Conservation (phyloP, 2,329 filamentous ascomycete genomes). For the Capronia coronata region DNA sequence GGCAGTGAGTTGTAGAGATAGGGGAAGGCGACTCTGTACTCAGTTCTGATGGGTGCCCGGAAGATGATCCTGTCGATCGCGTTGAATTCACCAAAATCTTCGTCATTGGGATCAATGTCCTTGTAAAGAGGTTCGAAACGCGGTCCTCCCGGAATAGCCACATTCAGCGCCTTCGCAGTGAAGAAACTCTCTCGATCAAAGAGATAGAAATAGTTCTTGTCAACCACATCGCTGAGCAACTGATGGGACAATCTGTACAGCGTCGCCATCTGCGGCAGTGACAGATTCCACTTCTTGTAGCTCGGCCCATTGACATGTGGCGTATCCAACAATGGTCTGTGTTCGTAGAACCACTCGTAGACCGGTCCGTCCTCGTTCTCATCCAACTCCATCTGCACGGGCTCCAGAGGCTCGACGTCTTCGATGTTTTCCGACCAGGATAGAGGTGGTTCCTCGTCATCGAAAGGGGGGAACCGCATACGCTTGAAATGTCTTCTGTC, state of each 20-base stretch:
- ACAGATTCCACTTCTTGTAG: slow-evolving; percentile 93
- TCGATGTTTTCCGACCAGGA: slow-evolving; percentile 99
- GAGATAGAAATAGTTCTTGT: slow-evolving; percentile 96
- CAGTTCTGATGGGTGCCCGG: slow-evolving; percentile 85
- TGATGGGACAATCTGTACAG: slow-evolving; percentile 87
- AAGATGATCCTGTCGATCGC: slow-evolving; percentile 99
- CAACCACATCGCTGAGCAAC: slow-evolving; percentile 81
- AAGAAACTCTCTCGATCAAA: slow-evolving; percentile 93
- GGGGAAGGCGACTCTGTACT: slow-evolving; percentile 90
- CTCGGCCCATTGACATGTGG: slow-evolving; percentile 92
- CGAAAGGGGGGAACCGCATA: slow-evolving; percentile 97
- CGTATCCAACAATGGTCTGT: slow-evolving; percentile 82
- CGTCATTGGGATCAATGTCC: slow-evolving; percentile 96
- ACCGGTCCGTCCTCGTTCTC: slow-evolving; percentile 87
- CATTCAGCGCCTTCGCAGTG: slow-evolving; percentile 93
- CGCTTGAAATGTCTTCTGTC: slow-evolving; percentile 94
- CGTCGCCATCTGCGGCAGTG: slow-evolving; percentile 90
- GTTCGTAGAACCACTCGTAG: slow-evolving; percentile 96
- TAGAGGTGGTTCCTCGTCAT: slow-evolving; percentile 94
- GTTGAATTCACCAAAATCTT: slow-evolving; percentile 99
- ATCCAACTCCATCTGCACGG: slow-evolving; percentile 97
- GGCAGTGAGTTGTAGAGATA: slow-evolving; percentile 95
- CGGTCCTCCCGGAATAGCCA: slow-evolving; percentile 93
- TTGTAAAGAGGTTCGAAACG: slow-evolving; percentile 97
- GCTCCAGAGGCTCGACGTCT: slow-evolving; percentile 93